Evolutionary conservation across 441 rosid species (phyloP).

Genomic region (Adansonia gregorii): DNA sequence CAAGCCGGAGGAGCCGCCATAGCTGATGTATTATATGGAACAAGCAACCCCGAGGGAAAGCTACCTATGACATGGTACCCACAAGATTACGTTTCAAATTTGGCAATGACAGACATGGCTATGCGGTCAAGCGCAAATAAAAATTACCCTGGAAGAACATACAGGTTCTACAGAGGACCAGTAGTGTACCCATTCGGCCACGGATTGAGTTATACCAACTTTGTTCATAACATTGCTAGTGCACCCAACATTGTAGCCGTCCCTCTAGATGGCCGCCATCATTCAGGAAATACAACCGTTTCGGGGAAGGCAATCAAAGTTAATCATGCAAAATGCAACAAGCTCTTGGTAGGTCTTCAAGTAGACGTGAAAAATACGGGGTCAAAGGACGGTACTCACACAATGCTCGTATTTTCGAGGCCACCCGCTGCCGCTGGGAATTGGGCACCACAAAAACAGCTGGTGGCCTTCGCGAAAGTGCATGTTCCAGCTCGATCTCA

Average conservation of each 20-base stretch:
- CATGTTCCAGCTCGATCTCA: no score
- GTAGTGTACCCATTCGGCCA: slow-evolving; percentile 88
- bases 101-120: slow-evolving; percentile 87
- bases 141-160: slow-evolving; percentile 82
- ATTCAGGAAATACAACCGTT: no score
- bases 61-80: slow-evolving; percentile 99
- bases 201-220: slow-evolving; percentile 78
- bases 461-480: no score
- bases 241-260: slow-evolving; percentile 61
- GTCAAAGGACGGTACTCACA: no score
- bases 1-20: slow-evolving; percentile 91
- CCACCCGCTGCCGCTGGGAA: no score
- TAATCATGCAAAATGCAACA: no score
- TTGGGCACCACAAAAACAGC: no score
- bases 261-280: slow-evolving; percentile 34
- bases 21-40: slow-evolving; percentile 73
- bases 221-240: slow-evolving; percentile 53
- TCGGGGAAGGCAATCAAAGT: no score
- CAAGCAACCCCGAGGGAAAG: slow-evolving; percentile 81
- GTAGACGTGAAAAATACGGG: no score
- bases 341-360: no score
- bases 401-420: no score
- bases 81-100: slow-evolving; percentile 61
- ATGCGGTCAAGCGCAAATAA: slow-evolving; percentile 64
- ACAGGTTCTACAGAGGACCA: slow-evolving; percentile 77